Conservation (phyloP, 2,329 filamentous ascomycete genomes). For the Sarocladium kiliense region DNA sequence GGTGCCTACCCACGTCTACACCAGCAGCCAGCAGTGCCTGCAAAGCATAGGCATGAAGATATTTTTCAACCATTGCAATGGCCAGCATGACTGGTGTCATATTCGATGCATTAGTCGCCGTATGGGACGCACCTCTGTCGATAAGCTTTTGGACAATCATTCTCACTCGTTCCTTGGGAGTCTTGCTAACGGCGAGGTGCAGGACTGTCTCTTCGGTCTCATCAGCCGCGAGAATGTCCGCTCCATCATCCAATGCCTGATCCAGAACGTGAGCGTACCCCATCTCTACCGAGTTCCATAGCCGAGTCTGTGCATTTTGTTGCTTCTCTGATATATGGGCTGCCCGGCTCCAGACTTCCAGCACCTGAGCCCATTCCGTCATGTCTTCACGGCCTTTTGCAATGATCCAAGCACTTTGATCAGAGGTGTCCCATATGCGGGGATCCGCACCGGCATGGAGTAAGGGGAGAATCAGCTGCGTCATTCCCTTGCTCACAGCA, state of each 20-base stretch:
- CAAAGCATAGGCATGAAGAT: background rate
- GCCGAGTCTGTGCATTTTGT: background rate
- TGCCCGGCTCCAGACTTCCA: background rate
- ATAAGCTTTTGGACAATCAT: background rate
- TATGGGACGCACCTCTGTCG: background rate
- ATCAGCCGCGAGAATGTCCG: background rate
- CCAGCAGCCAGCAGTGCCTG: background rate
- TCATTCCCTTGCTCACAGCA: background rate
- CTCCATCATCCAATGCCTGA: background rate
- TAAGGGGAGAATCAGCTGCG: background rate
- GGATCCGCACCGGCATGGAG: background rate
- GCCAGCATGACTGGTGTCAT: background rate
- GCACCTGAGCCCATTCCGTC: background rate
- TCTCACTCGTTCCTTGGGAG: background rate
- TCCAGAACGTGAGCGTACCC: background rate
- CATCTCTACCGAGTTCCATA: background rate
- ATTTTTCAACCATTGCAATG: background rate
- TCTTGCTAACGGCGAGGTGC: background rate
- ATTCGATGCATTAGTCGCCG: background rate
- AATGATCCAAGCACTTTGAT: background rate
- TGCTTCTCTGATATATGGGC: background rate
- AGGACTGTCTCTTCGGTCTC: background rate
- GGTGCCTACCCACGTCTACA: background rate
- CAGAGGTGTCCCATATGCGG: background rate
- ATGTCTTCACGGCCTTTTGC: background rate